Evolutionary conservation across 164 flowering plant species (phyloP).

Genomic region (Malania oleifera): DNA sequence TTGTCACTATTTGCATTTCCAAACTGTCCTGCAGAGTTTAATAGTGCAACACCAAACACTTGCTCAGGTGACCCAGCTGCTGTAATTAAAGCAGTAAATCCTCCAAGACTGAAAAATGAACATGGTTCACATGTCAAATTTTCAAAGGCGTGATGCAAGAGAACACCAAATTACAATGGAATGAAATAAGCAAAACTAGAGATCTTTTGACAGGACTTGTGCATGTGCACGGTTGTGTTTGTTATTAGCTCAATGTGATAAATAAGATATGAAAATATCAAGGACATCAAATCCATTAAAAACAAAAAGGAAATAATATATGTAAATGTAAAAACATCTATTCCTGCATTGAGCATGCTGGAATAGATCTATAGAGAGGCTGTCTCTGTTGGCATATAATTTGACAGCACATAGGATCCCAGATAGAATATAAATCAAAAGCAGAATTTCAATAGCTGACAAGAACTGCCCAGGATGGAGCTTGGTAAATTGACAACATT

Average conservation of each 20-base stretch:
- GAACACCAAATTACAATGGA: neutral
- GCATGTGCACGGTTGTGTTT: too few species aligned
- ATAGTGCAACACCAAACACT: constrained; percentile 67
- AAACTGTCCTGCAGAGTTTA: constrained; percentile 94
- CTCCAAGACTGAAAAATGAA: constrained; percentile 77
- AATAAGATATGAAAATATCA: too few species aligned
- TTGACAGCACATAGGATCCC: neutral
- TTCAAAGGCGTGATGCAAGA: neutral
- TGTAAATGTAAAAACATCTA: too few species aligned
- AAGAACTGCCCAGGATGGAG: neutral
- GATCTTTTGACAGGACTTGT: neutral
- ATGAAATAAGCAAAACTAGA: too few species aligned
- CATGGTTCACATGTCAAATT: constrained; percentile 4
- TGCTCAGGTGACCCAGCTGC: constrained; percentile 69
- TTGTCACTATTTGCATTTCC: constrained; percentile 39
- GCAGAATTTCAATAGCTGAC: neutral
- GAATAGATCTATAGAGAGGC: too few species aligned
- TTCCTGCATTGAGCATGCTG: too few species aligned
- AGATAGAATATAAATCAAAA: neutral
- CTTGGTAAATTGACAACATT: neutral
- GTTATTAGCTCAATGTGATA: too few species aligned
- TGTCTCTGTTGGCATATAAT: neutral
- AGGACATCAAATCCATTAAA: too few species aligned
- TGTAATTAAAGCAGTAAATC: constrained; percentile 80
- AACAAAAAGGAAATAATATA: too few species aligned